Evolutionary conservation across 169 alveolate genomes (phyloP).

Genomic region (Blepharisma undulans): DNA sequence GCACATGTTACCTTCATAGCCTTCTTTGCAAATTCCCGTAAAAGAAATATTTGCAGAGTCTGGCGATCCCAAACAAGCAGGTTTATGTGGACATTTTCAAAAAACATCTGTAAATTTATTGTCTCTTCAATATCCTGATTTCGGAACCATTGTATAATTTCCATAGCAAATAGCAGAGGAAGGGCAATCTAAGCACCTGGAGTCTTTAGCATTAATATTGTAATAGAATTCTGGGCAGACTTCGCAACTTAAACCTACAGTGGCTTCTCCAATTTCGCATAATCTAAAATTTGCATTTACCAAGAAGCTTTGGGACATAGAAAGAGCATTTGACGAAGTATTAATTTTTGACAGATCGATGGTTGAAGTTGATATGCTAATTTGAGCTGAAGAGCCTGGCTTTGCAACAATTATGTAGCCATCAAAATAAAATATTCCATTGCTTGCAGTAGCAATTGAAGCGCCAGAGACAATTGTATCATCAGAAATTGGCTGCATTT

Average conservation of each 20-base stretch:
- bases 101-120: neutral
- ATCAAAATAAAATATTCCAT: neutral
- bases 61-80: constrained; percentile 23
- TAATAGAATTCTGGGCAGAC: neutral
- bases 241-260: neutral
- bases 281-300: neutral
- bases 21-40: neutral
- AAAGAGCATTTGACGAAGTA: no score
- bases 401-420: neutral
- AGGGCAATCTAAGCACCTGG: neutral
- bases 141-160: neutral
- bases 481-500: neutral
- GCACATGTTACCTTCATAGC: constrained; percentile 26
- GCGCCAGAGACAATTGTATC: neutral
- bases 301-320: neutral
- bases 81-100: neutral
- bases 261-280: neutral
- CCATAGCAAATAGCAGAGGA: constrained; percentile 1
- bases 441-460: neutral
- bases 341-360: neutral
- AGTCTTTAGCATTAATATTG: neutral
- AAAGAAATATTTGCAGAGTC: neutral
- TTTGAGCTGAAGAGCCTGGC: neutral
- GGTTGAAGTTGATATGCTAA: neutral
- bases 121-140: neutral